Base-by-base conservation (phyloP, 139 green algal species). In the Zygnema cylindricum region DNA sequence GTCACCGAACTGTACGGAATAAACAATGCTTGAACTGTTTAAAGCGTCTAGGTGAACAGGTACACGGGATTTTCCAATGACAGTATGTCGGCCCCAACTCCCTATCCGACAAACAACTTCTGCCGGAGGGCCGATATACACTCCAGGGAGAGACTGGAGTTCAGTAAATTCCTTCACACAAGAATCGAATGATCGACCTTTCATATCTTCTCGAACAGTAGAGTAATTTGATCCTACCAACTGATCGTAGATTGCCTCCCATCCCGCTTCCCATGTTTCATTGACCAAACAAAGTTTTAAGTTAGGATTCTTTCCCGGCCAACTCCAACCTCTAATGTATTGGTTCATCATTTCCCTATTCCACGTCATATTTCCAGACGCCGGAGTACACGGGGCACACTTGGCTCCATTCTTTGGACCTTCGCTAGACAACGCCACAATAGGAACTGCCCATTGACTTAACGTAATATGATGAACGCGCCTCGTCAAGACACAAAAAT, bases 351-450 rank as follows among this genome's bases (percentile, higher is more conserved):
- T 3, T 43, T 41, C 7, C 16, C 11, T 41, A 11, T 79, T 25
- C 71, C 11, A 79, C 16, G 7, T 16, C 36, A 40, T 79, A 23
- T 7, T 16, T n/a, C 36, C 38, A 23, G 71, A 7, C 7, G 3
- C 16, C 25, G 78, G 78, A 7, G 39, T 55, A 57, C 78, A 85
- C 11, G 78, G 78, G 23, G 40, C 43, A 25, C 78, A 85, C 38
- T 85, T 85, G 38, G 78, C 78, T 3, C 78, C 78, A 38, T 85
- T 85, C 39, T 76, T 55, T 0, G 39, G 38, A 32, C 49, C 78
- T 25, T 55, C 32, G 38, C 39, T 42, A 41, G 36, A 35, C 33
- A 85, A 35, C 1, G 78, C 35, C n/a, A 63, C 78, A 2, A 76
- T 41, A 23, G 71, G 71, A 16, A 79, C 36, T 25, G 38, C 3